phyloP scores from a whole-genome alignment of 2,329 filamentous ascomycete genomes.

The Fusarium sp. region DNA sequence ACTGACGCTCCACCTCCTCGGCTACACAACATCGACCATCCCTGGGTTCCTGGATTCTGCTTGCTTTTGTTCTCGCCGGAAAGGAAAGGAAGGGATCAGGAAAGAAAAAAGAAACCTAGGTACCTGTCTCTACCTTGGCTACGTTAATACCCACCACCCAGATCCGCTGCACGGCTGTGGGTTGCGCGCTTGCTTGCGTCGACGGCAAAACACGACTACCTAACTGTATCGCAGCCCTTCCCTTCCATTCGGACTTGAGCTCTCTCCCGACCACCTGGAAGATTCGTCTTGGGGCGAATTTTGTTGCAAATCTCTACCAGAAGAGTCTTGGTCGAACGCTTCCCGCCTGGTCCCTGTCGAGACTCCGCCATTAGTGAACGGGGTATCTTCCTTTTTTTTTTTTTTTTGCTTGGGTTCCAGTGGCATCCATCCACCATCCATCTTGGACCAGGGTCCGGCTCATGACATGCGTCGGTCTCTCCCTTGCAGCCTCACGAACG shows the following conservation, averaged over 20 bases:
- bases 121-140: slow-evolving; percentile 12
- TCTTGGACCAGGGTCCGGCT: slow-evolving; percentile 40
- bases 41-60: slow-evolving; percentile 9
- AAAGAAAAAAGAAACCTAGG: slow-evolving; percentile 3
- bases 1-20: slow-evolving; percentile 20
- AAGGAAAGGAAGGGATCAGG: background rate
- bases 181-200: slow-evolving; percentile 41
- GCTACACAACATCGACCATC: slow-evolving; percentile 29
- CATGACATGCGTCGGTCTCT: slow-evolving; percentile 42
- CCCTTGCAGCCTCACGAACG: slow-evolving; percentile 44
- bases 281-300: slow-evolving; percentile 39
- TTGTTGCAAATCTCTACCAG: slow-evolving; percentile 44
- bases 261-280: slow-evolving; percentile 34
- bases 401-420: background rate
- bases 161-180: slow-evolving; percentile 32
- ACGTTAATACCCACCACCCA: slow-evolving; percentile 31
- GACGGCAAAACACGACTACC: slow-evolving; percentile 20
- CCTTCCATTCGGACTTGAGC: slow-evolving; percentile 27
- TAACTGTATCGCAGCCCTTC: slow-evolving; percentile 11
- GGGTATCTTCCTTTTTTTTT: slow-evolving; percentile 38
- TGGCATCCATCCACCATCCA: slow-evolving; percentile 6
- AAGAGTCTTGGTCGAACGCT: slow-evolving; percentile 40
- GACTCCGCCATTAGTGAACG: slow-evolving; percentile 43
- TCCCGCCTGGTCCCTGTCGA: slow-evolving; percentile 43
- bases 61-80: background rate